Base-by-base conservation (phyloP, 768 basidiomycete genomes). In the Lyophyllum atratum region DNA sequence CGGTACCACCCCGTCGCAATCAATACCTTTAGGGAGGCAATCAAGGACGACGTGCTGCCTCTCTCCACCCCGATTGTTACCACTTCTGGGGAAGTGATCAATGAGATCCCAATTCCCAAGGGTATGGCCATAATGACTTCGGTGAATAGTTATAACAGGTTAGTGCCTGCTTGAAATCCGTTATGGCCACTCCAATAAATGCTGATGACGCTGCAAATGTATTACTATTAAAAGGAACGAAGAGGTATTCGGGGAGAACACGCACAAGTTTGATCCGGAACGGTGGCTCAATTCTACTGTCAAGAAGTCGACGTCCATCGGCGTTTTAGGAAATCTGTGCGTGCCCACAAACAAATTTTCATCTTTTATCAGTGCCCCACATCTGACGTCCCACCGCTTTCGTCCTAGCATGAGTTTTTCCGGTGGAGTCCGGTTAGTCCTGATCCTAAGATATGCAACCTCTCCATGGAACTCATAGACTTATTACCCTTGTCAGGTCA, bases 111-210 rank as follows among this genome's bases (percentile, higher is more conserved):
- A 2, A 71, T 87, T 43, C 80, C 80, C 0, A 79, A 81, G 57
- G 84, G 82, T 26, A 72, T 75, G 22, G 78, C 77, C 44, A 69
- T 86, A 19, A 70, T 81, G 42, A 66, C 76, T 9, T 84, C 83
- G 7, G 75, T 85, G 33, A 74, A 75, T 29, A 79, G 74, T 10
- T 85, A 85, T 63, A 83, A 86, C 59, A 75, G 82, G 85, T 82
- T 53, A 62, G 60, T 53, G 0, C 14, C 17, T 39, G 3, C 14
- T 3, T 26, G 3, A 15, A 15, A n/a, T 37, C 46, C 1, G 8
- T 17, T 4, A 24, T 44, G 6, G 7, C 8, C 10, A 4, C 26
- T 28, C 26, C n/a, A 33, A 53, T 6, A 15, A 40, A 19, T 3
- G n/a, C 39, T 40, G n/a, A 40, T 37, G 3, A 6, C 14, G 7